Base-by-base conservation (phyloP, 768 basidiomycete species). In the Neoboletus subvelutipes region DNA sequence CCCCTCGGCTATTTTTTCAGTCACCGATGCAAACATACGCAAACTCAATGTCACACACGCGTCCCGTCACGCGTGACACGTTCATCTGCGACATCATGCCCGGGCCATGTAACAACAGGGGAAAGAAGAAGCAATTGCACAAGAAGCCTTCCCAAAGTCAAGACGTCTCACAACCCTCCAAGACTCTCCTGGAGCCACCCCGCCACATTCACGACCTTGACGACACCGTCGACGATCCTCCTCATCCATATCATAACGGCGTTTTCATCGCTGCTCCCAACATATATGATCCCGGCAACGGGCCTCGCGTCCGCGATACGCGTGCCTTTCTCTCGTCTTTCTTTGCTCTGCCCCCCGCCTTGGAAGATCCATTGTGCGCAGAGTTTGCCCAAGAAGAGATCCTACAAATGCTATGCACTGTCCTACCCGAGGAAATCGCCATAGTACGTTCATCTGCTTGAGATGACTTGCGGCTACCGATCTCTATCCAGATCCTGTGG, bases 331-430 rank as follows among this genome's bases (percentile, higher is more conserved):
- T 93, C 39, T 59, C 74, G 5, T 82, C 83, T n/a, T 84, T 77
- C 59, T 89, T 90, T 67, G 83, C 88, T 8, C 80, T 86, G 41
- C 82, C 83, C 12, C 82, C 85, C 0, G 80, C 86, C 1, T 61
- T 81, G 45, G 80, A 85, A 42, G 83, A 89, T 60, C 83, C 83
- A 0, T 64, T 90, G 42, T 92, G 88, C 63, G 86, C 85, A 18
- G 88, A 90, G 63, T 92, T 91, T 65, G 84, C 89, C 3, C 85
- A 86, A 64, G 80, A 83, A 43, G 90, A 91, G 65, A 81, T 92
- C 29, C 70, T 86, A 40, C 79, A 90, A 66, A 91, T 92, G 87
- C 67, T 92, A 28, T 75, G 71, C 57, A 84, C 83, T 0, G 79
- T 88, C 10, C 71, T 92, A 1, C 87, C 91, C 1, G 82, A 86